phyloP scores from a whole-genome alignment of 805 yeast genomes.

The Maudiozyma saulgeensis region DNA sequence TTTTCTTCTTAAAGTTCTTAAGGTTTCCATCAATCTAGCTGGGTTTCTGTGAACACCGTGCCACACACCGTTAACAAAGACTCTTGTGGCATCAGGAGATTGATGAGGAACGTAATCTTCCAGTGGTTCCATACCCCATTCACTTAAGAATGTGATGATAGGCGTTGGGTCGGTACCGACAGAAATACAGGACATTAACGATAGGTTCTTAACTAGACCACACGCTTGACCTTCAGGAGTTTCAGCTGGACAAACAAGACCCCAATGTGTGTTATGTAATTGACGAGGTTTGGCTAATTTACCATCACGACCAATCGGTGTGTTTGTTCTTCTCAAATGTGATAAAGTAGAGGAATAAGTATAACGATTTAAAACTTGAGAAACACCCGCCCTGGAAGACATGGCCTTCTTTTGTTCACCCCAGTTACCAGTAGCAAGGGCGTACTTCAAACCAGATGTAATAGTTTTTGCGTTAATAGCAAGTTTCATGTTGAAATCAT shows the following conservation, averaged over 20 bases:
- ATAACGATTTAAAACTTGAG: slow-evolving; percentile 95
- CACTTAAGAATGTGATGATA: slow-evolving; percentile 83
- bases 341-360: slow-evolving; percentile 98
- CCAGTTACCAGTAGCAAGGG: slow-evolving; percentile 99
- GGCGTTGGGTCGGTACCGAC: slow-evolving; percentile 98
- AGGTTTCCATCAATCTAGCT: slow-evolving; percentile 79
- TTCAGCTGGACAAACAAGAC: slow-evolving; percentile 98
- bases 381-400: slow-evolving; percentile 98
- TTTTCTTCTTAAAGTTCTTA: slow-evolving; percentile 83
- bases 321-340: slow-evolving; percentile 96
- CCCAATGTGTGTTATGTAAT: slow-evolving; percentile 99
- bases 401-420: slow-evolving; percentile 99
- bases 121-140: slow-evolving; percentile 98
- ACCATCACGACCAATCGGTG: slow-evolving; percentile 99
- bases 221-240: slow-evolving; percentile 99
- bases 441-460: slow-evolving; percentile 94
- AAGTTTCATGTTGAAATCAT: slow-evolving; percentile 89
- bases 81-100: slow-evolving; percentile 83
- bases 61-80: slow-evolving; percentile 98
- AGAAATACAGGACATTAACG: slow-evolving; percentile 94
- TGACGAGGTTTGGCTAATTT: slow-evolving; percentile 98
- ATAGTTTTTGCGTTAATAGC: slow-evolving; percentile 96
- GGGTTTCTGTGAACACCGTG: slow-evolving; percentile 98
- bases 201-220: slow-evolving; percentile 94
- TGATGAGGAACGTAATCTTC: slow-evolving; percentile 93